phyloP scores from a whole-genome alignment of 2,329 filamentous ascomycete species.

The Fusarium sp. region DNA sequence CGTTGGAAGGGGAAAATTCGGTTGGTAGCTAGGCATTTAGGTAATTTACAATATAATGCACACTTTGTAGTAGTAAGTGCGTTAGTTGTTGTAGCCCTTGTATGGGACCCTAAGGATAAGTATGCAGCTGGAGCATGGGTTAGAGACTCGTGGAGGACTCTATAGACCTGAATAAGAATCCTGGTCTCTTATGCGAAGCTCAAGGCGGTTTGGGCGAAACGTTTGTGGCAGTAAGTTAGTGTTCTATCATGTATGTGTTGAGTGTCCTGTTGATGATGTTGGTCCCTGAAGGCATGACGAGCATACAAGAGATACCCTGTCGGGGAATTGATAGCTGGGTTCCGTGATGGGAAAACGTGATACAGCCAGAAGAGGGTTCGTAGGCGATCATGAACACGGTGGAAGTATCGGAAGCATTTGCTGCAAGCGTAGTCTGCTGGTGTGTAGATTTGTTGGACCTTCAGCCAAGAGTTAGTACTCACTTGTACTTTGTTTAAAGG shows the following conservation, averaged over 20 bases:
- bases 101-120: too few species aligned
- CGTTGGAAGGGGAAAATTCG: too few species aligned
- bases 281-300: neutral
- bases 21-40: too few species aligned
- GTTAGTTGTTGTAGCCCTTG: neutral
- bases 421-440: neutral
- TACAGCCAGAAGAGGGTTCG: neutral
- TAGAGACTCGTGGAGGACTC: too few species aligned
- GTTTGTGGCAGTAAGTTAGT: neutral
- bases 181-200: neutral
- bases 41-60: too few species aligned
- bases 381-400: neutral
- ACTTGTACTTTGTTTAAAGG: neutral
- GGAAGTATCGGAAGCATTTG: neutral
- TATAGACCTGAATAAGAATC: neutral
- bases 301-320: neutral
- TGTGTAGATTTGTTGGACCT: neutral
- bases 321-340: neutral
- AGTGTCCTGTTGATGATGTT: neutral
- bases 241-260: neutral
- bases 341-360: neutral
- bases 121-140: too few species aligned
- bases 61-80: too few species aligned
- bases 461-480: neutral
- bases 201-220: neutral